A percentile compares a stretch with the other conserved stretches of the same genome.
phyloP scores from a whole-genome alignment of 495 filamentous ascomycete genomes.

The Xylaria scruposa region DNA sequence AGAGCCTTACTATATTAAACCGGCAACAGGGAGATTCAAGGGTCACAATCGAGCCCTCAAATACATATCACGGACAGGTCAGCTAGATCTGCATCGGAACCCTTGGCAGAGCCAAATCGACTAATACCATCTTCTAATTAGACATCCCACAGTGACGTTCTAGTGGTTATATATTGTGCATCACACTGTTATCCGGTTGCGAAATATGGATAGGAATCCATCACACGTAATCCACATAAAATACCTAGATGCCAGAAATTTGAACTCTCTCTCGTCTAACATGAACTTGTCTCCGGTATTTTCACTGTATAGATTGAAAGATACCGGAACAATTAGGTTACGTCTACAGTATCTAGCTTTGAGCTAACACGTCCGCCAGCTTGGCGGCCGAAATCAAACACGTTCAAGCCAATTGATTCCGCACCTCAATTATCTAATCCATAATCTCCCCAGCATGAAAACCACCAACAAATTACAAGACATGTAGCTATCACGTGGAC shows the following conservation, averaged over 20 bases:
- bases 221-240: too few relatives aligned
- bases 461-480: not conserved
- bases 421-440: too few relatives aligned
- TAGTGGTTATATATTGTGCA: too few relatives aligned
- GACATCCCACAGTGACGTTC: not conserved
- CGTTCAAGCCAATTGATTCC: not conserved
- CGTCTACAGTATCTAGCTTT: not conserved
- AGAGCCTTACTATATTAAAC: too few relatives aligned
- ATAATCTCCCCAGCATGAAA: too few relatives aligned
- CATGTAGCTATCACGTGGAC: slow-evolving; percentile 18
- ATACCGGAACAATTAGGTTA: not conserved
- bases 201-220: too few relatives aligned
- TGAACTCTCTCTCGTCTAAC: not conserved
- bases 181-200: too few relatives aligned
- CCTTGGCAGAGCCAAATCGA: not conserved
- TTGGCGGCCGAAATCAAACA: not conserved
- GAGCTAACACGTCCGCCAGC: not conserved
- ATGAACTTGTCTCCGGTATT: not conserved
- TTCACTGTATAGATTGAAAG: not conserved
- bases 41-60: too few relatives aligned
- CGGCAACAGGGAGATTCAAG: too few relatives aligned
- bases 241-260: too few relatives aligned
- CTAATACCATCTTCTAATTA: not conserved
- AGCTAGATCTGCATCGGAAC: not conserved
- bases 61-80: too few relatives aligned